Base-by-base conservation (phyloP, 2,329 filamentous ascomycete genomes). In the Pleurostoma richardsiae region DNA sequence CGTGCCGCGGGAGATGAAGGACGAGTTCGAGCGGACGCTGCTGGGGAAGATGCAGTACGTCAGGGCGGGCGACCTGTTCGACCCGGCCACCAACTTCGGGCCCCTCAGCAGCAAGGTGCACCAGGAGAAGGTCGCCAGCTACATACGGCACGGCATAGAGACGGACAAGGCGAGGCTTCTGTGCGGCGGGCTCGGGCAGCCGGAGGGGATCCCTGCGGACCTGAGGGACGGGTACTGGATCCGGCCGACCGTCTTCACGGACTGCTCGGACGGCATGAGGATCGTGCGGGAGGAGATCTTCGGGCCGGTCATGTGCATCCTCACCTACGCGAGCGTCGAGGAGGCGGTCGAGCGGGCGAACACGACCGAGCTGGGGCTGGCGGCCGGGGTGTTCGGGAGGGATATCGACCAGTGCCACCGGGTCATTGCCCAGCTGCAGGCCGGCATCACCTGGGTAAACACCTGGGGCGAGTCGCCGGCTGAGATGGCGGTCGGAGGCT, bases 381-480 rank as follows among this genome's bases (percentile, higher is more conserved):
- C 90, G 0, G 90, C 89, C 0, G 90, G 90, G 26, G 86, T 95
- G 1, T 92, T 95, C 55, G 88, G 88, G 1, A 80, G 79, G 49
- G 81, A 95, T 54, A 66, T 95, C 44, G 85, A 88, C 56, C 61
- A 77, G 42, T 90, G 87, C 46, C 88, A 95, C 59, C 72, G 79
- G 40, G 79, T 92, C 1, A 74, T 92, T 39, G 76, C 79, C 28
- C 76, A 80, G 58, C 70, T 95, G 4, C 78, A 95, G 60, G 89
- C 89, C 0, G 90, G 90, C 31, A 95, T 95, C 59, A 95, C 88
- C 1, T 95, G 90, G 90, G 77, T 95, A 44, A 95, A 95, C 64
- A 90, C 88, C 0, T 95, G 90, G 90, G 90, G 90, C n/a, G 90
- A 95, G 70, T 85, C 80, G 42, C 90, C 90, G 0, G 88, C 90